Evolutionary conservation across 495 filamentous ascomycete species (phyloP), one percentile per base, ranked within the genome.

Genomic region (Xanthoparmelia taractica): DNA sequence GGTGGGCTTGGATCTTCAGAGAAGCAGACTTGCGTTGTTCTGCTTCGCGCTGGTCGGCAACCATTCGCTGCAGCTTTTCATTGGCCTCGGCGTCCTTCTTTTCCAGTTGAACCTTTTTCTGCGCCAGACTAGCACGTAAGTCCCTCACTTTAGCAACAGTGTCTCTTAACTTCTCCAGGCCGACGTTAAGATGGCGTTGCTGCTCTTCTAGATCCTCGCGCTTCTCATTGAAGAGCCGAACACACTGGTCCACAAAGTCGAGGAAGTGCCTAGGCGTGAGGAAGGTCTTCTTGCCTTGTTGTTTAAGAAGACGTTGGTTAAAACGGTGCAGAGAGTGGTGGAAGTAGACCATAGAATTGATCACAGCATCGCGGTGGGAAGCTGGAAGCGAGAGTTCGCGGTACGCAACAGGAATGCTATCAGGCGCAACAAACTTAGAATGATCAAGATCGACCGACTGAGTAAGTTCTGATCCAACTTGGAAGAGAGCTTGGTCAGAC

Each of bases 401-500:
- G 71, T 96, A 97, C 4, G 92, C 92, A 41, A 96, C 86, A 3
- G 90, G 94, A 63, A 97, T 88, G 63, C 84, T 92, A 67, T 96
- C 92, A 15, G 94, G 93, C n/a, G 94, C 88, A 48, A 78, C 73
- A 70, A 90, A 97, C 70, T 86, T 88, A 40, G 88, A 78, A 59
- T 91, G 87, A 72, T 97, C 93, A 45, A 99, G 82, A 74, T 99
- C 94, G 54, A 97, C 85, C 11, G 92, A 93, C 67, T 96, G 91
- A 5, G 95, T 99, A 58, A 99, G 81, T 74, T 99, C 94, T 57
- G 89, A 89, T 29, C 88, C 94, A 62, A 99, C 95, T 75, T 97
- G 95, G 87, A 95, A 99, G 45, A 99, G 85, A 29, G 94, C 95
- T 73, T 97, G 95, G 73, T 97, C 94, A 11, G 94, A 97, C 94